Percentiles rank a stretch among this genome's conserved stretches.
Evolutionary conservation across 2,329 filamentous ascomycete species (phyloP).

Genomic region (Stemphylium vesicarium): DNA sequence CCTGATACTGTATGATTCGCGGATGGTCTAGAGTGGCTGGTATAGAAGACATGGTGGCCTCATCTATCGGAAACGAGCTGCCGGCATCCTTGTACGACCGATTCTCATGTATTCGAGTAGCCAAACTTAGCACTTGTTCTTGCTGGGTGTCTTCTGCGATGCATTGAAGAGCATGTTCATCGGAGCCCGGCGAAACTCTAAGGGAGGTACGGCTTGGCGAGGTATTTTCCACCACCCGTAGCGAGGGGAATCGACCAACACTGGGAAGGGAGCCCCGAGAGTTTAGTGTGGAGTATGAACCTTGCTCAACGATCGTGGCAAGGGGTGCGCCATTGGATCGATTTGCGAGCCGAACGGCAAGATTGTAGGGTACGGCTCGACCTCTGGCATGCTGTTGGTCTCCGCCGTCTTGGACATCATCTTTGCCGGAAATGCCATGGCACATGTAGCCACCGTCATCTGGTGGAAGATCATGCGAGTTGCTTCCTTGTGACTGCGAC

Average conservation of each 20-base stretch:
- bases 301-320: constrained; percentile 54
- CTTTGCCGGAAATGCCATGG: constrained; percentile 2
- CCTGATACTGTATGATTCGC: constrained; percentile 10
- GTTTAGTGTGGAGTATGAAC: constrained; percentile 50
- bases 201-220: constrained; percentile 22
- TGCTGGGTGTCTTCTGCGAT: constrained; percentile 24
- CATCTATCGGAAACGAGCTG: constrained; percentile 7
- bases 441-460: constrained; percentile 23
- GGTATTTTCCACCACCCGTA: constrained; percentile 20
- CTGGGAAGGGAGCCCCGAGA: constrained; percentile 40
- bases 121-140: constrained; percentile 4
- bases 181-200: constrained; percentile 24
- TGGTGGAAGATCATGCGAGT: constrained; percentile 6
- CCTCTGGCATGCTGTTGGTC: constrained; percentile 24
- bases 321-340: constrained; percentile 47
- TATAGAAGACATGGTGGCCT: constrained; percentile 18
- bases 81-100: constrained; percentile 7
- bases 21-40: constrained; percentile 4
- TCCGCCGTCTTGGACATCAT: constrained; percentile 6
- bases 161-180: constrained; percentile 23
- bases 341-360: constrained; percentile 36
- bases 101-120: neutral
- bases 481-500: constrained; percentile 2
- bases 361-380: constrained; percentile 32
- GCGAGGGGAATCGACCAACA: constrained; percentile 25